These are phyloP conservation scores for Cryptococcus sp. DNA, from an alignment of 1,284 basidiomycete genomes.

Conservation along the genomic window DNA sequence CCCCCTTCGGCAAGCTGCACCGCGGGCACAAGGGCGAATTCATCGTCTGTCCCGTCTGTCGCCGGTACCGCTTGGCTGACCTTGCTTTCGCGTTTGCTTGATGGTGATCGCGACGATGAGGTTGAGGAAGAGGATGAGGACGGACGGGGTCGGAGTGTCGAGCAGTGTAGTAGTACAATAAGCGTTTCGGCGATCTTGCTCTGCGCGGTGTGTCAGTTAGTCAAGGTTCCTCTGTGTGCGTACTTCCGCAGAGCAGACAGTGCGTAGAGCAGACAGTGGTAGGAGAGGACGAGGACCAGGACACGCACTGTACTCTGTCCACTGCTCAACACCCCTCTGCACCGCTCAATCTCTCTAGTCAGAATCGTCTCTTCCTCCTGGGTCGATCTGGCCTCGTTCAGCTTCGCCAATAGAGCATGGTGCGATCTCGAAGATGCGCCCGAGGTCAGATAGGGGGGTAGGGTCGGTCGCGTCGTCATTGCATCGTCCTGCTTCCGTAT, in stretches of 20 bases:
- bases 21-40: slow-evolving; percentile 45
- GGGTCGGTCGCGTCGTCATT: background rate
- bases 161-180: slow-evolving; percentile 42
- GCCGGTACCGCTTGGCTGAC: background rate
- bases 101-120: no score
- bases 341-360: slow-evolving; percentile 23
- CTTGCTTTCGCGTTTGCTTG: no score
- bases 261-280: background rate
- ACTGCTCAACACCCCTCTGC: slow-evolving; percentile 15
- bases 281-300: background rate
- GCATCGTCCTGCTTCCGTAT: no score
- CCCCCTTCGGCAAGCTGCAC: slow-evolving; percentile 47
- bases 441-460: slow-evolving; percentile 47
- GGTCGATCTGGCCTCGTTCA: slow-evolving; percentile 30
- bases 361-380: slow-evolving; percentile 39
- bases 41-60: slow-evolving; percentile 17
- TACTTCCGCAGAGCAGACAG: no score
- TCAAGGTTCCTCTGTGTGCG: no score
- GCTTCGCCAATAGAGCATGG: slow-evolving; percentile 41
- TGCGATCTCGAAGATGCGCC: slow-evolving; percentile 47
- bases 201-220: no score
- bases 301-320: slow-evolving; percentile 28
- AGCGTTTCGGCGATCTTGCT: slow-evolving; percentile 37
- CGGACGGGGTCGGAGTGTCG: slow-evolving; percentile 15
- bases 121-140: no score